These are phyloP conservation scores for Malus asiatica DNA, from an alignment of 306 rosid genomes.

Conservation along the genomic window DNA sequence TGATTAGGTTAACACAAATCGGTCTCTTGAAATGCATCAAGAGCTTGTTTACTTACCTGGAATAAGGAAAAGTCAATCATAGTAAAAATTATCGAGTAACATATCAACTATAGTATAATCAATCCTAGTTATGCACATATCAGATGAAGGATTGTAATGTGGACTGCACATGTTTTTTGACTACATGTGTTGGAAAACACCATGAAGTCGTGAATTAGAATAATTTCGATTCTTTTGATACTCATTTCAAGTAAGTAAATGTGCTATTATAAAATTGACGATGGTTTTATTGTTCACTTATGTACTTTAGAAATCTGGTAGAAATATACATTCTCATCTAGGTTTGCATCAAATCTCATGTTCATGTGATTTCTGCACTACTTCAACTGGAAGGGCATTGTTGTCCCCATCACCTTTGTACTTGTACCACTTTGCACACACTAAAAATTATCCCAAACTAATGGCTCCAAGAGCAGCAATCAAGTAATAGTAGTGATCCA, in stretches of 20 bases:
- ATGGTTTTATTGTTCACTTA: not conserved
- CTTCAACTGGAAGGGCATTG: conserved; percentile 21
- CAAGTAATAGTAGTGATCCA: conserved; percentile 66
- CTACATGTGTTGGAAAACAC: too few relatives aligned
- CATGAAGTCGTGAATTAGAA: not conserved
- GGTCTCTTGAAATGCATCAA: not conserved
- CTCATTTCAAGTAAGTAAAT: not conserved
- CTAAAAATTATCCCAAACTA: conserved; percentile 53
- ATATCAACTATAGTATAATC: not conserved
- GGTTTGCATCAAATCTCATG: not conserved
- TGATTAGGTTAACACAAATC: not conserved
- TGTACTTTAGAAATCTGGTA: not conserved
- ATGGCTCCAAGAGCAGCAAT: conserved; percentile 38
- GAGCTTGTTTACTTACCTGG: not conserved
- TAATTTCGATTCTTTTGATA: not conserved
- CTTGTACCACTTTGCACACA: conserved; percentile 55
- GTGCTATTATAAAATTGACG: not conserved
- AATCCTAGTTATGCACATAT: not conserved
- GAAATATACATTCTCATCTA: not conserved
- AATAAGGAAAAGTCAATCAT: too few relatives aligned
- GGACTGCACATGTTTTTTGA: not conserved
- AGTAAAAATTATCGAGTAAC: not conserved
- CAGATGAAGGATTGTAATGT: not conserved
- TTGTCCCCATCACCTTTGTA: conserved; percentile 36
- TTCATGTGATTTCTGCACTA: not conserved